Percentiles rank a stretch among this genome's conserved stretches.
These are phyloP conservation scores for Marasmius oreades DNA, from an alignment of 1,284 basidiomycete genomes.

Conservation along the genomic window DNA sequence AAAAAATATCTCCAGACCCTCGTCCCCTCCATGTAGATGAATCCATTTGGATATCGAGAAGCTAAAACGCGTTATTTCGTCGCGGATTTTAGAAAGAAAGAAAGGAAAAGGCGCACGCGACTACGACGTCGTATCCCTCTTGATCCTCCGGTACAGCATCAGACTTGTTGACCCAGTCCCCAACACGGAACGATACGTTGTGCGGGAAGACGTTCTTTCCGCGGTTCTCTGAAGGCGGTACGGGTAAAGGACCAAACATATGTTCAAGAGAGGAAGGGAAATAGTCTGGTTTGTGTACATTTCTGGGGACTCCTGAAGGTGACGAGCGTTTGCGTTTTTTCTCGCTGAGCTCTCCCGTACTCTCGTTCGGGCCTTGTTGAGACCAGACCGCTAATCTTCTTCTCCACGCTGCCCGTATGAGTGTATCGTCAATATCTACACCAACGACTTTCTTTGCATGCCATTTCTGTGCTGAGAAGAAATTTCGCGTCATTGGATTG, in stretches of 20 bases:
- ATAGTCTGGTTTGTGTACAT: constrained; percentile 33
- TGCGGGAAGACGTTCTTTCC: constrained; percentile 58
- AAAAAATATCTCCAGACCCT: constrained; percentile 64
- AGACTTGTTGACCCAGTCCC: constrained; percentile 58
- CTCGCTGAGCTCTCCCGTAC: constrained; percentile 10
- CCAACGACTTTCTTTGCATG: constrained; percentile 64
- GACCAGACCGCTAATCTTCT: constrained; percentile 68
- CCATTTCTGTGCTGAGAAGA: constrained; percentile 52
- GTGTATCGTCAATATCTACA: constrained; percentile 75
- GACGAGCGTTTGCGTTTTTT: constrained; percentile 24
- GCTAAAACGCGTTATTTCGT: neutral
- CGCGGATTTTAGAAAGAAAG: neutral
- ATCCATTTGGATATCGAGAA: constrained; percentile 87
- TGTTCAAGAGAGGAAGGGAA: constrained; percentile 76
- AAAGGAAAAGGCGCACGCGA: constrained; percentile 53
- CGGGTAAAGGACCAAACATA: constrained; percentile 67
- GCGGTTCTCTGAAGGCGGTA: constrained; percentile 41
- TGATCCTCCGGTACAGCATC: constrained; percentile 51
- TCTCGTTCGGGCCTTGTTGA: constrained; percentile 40
- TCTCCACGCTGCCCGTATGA: constrained; percentile 71
- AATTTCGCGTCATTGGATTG: neutral
- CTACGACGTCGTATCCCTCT: constrained; percentile 64
- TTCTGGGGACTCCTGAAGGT: neutral
- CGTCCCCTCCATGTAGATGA: constrained; percentile 73
- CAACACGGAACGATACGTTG: constrained; percentile 65